Conservation (phyloP, 1,284 basidiomycete species). For the Ustilago nuda region DNA sequence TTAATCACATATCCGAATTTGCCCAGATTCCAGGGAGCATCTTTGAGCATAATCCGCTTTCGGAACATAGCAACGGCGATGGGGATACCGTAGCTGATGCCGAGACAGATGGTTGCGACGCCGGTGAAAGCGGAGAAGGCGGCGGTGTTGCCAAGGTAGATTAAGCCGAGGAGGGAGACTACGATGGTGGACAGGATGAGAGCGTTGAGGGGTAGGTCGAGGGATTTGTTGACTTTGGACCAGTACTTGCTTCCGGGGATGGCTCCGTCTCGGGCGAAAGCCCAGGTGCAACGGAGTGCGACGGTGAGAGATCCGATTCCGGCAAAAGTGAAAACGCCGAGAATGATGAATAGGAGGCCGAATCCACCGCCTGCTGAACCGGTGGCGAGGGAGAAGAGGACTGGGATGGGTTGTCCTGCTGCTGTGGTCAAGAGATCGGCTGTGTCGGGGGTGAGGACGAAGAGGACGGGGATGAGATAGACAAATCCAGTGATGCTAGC, state of each 20-base stretch:
- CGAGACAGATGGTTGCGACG: slow-evolving; percentile 55
- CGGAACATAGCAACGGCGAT: slow-evolving; percentile 70
- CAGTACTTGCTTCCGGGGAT: slow-evolving; percentile 70
- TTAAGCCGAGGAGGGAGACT: slow-evolving; percentile 70
- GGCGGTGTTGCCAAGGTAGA: slow-evolving; percentile 57
- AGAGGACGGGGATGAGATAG: slow-evolving; percentile 72
- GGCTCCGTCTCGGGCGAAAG: slow-evolving; percentile 71
- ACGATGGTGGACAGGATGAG: slow-evolving; percentile 70
- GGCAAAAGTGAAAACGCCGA: slow-evolving; percentile 72
- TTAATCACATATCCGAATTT: slow-evolving; percentile 70
- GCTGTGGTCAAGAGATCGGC: slow-evolving; percentile 69
- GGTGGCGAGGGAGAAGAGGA: slow-evolving; percentile 71
- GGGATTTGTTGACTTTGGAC: slow-evolving; percentile 69
- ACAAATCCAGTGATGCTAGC: slow-evolving; percentile 71
- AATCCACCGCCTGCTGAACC: slow-evolving; percentile 71
- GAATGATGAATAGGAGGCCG: slow-evolving; percentile 71
- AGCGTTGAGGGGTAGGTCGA: slow-evolving; percentile 70
- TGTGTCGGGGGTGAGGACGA: slow-evolving; percentile 70
- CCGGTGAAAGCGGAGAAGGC: slow-evolving; percentile 63
- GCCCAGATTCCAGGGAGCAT: slow-evolving; percentile 70
- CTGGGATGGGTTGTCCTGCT: slow-evolving; percentile 71
- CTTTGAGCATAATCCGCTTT: slow-evolving; percentile 65
- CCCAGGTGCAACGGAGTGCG: slow-evolving; percentile 71
- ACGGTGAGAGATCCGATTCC: slow-evolving; percentile 71
- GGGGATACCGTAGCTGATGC: slow-evolving; percentile 70